Conservation (phyloP, 2,329 filamentous ascomycete species). For the Coniella vitis region DNA sequence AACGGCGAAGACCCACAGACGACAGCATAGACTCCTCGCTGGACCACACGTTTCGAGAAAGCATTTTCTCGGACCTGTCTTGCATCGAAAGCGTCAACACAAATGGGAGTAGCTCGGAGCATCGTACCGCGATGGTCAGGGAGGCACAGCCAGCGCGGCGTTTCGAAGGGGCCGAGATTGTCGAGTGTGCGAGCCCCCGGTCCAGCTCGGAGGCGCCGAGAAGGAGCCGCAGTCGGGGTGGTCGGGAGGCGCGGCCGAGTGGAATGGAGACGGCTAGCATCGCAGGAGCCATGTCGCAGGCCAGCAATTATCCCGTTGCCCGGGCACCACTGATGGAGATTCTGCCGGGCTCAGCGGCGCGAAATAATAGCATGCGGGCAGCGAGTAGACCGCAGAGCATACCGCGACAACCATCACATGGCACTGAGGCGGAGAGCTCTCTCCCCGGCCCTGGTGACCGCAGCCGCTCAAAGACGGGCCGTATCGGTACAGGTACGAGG, state of each 20-base stretch:
- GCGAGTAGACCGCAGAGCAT: background rate
- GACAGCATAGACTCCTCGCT: conserved; percentile 13
- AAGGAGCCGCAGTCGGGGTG: background rate
- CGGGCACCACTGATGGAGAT: background rate
- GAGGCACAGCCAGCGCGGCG: conserved; percentile 2
- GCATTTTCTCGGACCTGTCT: conserved; percentile 11
- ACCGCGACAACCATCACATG: background rate
- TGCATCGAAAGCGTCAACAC: conserved; percentile 11
- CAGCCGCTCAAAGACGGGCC: too few relatives aligned
- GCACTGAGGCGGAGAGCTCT: background rate
- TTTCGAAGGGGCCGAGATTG: background rate
- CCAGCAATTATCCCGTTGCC: background rate
- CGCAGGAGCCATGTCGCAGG: background rate
- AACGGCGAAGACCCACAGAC: background rate
- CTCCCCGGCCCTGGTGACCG: too few relatives aligned
- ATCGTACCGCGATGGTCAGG: background rate
- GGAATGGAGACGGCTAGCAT: background rate
- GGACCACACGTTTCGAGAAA: conserved; percentile 13
- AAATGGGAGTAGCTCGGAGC: conserved; percentile 1
- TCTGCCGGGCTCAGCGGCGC: background rate
- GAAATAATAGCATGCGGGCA: background rate
- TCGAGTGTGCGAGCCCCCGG: conserved; percentile 1
- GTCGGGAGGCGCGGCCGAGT: background rate
- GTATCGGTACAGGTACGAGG: too few relatives aligned
- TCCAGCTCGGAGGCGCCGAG: background rate